Evolutionary conservation across 345 rosid genomes (phyloP).

Genomic region (Citrus cavaleriei): DNA sequence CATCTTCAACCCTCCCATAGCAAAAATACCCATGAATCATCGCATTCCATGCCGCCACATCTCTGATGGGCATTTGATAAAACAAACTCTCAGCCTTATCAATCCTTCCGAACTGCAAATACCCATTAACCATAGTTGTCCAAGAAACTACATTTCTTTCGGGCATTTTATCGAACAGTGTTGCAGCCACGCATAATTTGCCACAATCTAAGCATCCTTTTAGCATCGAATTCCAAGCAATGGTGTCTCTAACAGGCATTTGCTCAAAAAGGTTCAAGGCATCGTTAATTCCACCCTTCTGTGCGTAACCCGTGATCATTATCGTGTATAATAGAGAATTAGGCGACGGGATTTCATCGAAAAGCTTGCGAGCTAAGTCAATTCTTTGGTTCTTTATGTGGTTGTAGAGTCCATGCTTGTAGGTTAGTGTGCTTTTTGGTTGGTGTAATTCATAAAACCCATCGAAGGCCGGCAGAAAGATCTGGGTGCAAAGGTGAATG

Average conservation of each 20-base stretch:
- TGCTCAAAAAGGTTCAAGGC: conserved; percentile 47
- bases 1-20: conserved; percentile 50
- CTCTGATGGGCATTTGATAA: conserved; percentile 52
- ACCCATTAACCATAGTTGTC: conserved; percentile 72
- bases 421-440: conserved; percentile 3
- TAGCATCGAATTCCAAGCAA: conserved; percentile 71
- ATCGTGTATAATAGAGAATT: conserved; percentile 46
- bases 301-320: conserved; percentile 45
- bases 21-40: conserved; percentile 68
- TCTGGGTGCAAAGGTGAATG: conserved; percentile 6
- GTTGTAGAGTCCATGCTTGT: conserved; percentile 32
- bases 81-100: conserved; percentile 55
- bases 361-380: conserved; percentile 39
- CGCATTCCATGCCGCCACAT: conserved; percentile 66
- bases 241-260: conserved; percentile 50
- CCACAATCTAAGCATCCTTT: conserved; percentile 66
- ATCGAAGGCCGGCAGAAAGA: conserved; percentile 4
- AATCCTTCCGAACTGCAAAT: conserved; percentile 45
- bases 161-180: conserved; percentile 67
- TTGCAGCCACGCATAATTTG: conserved; percentile 35
- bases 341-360: conserved; percentile 39
- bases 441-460: conserved; percentile 11
- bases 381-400: conserved; percentile 36
- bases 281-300: conserved; percentile 31
- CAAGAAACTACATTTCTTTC: conserved; percentile 62